Base-by-base conservation (phyloP, 805 yeast species). In the Vanderwaltozyma polyspora region DNA sequence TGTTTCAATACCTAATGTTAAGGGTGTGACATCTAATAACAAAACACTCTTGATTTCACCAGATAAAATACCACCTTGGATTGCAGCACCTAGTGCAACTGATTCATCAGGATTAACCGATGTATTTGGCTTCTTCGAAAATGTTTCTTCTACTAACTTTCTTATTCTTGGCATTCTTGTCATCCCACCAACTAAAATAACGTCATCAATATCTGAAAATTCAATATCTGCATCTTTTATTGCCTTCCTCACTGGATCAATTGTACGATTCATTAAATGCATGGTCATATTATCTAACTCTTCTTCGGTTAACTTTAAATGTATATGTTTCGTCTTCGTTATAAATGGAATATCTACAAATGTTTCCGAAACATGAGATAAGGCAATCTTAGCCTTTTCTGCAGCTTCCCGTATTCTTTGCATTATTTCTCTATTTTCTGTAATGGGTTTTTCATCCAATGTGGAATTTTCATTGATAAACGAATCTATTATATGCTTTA, bases 31-130 rank as follows among this genome's bases (percentile, higher is more conserved):
- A 59, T 82, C 94, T 45, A 82, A 66, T 36, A 82, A 60, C 34
- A 82, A 68, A 28, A 82, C 89, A 52, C 81, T 80, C 59, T 74
- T 77, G 35, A 82, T 78, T 47, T 81, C 85, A 44, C 94, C 94
- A 15, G 87, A 78, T 37, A 82, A 62, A 26, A 82, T 79, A 46
- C 87, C 93, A 49, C 89, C 94, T 62, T 82, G 94, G 48, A 82
- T 79, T 31, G 93, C 91, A 22, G 94, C 94, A 51, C 94, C 94
- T 44, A 82, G 61, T 29, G 93, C 91, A 32, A 82, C 93, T n/a
- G 91, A 87, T 59, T 82, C 94, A 57, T 82, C 94, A n/a, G 94
- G 93, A 53, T 82, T 82, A 10, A 82, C 83, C 14, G 74, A 70
- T 28, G 79, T 74, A 34, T 76, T 78, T 26, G 89, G 87, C 40